Evolutionary conservation across 2,329 filamentous ascomycete genomes (phyloP).

Genomic region (Colletotrichum lentis): DNA sequence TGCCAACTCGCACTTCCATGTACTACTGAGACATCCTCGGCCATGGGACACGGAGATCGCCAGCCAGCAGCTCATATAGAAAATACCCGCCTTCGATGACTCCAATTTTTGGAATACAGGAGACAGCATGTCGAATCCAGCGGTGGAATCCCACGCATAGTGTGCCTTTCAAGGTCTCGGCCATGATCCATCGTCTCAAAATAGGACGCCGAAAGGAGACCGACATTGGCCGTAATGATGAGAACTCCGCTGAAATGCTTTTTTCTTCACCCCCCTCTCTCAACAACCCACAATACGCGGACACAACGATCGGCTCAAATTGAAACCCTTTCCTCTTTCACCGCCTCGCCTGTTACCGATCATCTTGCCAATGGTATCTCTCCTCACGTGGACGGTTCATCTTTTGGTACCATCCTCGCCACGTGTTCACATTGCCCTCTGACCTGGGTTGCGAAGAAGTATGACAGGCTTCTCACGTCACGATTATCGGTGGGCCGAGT

Average conservation of each 20-base stretch:
- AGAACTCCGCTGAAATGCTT: neutral
- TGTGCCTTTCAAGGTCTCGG: neutral
- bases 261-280: neutral
- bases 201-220: neutral
- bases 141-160: neutral
- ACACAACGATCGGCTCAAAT: conserved; percentile 9
- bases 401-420: neutral
- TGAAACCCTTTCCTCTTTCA: too few species aligned
- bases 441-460: neutral
- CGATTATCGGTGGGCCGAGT: neutral
- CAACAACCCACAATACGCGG: neutral
- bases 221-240: neutral
- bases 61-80: neutral
- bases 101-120: neutral
- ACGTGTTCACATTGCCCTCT: too few species aligned
- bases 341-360: neutral
- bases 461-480: neutral
- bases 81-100: too few species aligned
- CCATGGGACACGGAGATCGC: neutral
- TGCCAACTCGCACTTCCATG: neutral
- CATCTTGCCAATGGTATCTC: neutral
- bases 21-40: neutral
- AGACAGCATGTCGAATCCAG: neutral
- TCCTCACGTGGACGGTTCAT: neutral
- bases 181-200: neutral